Base-by-base conservation (phyloP, 75 land plant genomes). In the Sequoiadendron giganteum region DNA sequence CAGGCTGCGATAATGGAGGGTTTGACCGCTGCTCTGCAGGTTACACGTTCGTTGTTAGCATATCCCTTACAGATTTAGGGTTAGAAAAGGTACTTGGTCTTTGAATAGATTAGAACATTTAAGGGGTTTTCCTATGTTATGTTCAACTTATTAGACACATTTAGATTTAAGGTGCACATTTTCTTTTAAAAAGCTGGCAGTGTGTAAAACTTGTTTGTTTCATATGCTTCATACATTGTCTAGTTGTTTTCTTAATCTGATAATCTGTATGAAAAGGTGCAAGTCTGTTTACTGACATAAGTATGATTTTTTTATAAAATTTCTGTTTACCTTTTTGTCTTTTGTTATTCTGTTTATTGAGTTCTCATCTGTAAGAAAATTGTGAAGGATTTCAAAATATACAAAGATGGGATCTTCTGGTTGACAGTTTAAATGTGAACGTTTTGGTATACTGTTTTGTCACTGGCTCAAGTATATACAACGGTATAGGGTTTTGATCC, bases 1-100 rank as follows among this genome's bases (percentile, higher is more conserved):
- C 99, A 88, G 98, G 98, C 39, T 96, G 97, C 88, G 95, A 95
- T 43, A 95, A 97, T 90, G 99, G 95, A 87, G 99, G 99, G 56
- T 91, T 94, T 87, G 92, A 93, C 32, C 95, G 94, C 11, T 96
- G 96, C 83, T 93, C 97, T 52, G 84, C 95, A 58, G 97, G 96
- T 73, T 98, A 95, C 88, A 88, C 95, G 38, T 98, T 98, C 90
- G 85, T 83, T 90, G 93, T 98, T 84, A 93, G 93, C 86, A 93
- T 98, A 54, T 82, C 90, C 88, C 94, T 98, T 8, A 97, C 99
- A 10, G 97, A 94, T 83, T 91, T 94, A 87, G 99, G 99, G 40
- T 84, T 94, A 75, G 96, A 97, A 85, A 91, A 95, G 94, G 99
- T 98, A 86, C 54, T 34, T 48, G 15, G 18, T 18, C 10, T 85